Evolutionary conservation across 129 eudicot species (phyloP), one percentile per base, ranked within the genome.

Genomic region (Arctium lappa): DNA sequence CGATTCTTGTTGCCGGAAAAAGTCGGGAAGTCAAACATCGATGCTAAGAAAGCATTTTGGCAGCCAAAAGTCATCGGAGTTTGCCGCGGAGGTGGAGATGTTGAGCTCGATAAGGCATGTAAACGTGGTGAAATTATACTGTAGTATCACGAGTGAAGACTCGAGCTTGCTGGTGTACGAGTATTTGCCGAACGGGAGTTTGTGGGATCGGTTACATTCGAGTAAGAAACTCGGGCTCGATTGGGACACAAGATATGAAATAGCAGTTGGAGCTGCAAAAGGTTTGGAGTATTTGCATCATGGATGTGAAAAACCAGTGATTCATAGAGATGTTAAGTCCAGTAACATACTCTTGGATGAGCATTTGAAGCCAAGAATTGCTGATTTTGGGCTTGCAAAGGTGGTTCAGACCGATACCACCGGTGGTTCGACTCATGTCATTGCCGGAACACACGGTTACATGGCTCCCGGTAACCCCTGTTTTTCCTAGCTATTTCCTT

Each of bases 371-470:
- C 98, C 98, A 2, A 66, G 94, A 44, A 91, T 93, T 66, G 98
- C 98, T 3, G 98, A 93, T 81, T 93, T 93, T 48, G 98, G 98
- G 42, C 94, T 93, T 3, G 97, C 98, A 1, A 93, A 90, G 85
- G 90, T 91, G 62, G 88, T 88, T 32, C 93, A 86, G 7, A 73
- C 88, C 5, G 79, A 85, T 75, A 62, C 88, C 8, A 74, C 66
- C 12, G 56, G 44, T 40, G 88, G 87, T 27, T 85, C 92, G 13
- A 88, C 91, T 79, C 97, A 91, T 38, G 79, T 94, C 56, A 81
- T 94, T 40, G 94, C 97, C 0, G 98, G 98, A 73, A 94, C 98
- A 27, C 94, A 91, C 33, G 98, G 98, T 15, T 94, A 94, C 37
- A 94, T 94, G 15, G 98, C 98, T 81, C 98, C 98, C 5, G 97